Conservation (phyloP, 1,284 basidiomycete genomes). For the Golubevia pallescens region DNA sequence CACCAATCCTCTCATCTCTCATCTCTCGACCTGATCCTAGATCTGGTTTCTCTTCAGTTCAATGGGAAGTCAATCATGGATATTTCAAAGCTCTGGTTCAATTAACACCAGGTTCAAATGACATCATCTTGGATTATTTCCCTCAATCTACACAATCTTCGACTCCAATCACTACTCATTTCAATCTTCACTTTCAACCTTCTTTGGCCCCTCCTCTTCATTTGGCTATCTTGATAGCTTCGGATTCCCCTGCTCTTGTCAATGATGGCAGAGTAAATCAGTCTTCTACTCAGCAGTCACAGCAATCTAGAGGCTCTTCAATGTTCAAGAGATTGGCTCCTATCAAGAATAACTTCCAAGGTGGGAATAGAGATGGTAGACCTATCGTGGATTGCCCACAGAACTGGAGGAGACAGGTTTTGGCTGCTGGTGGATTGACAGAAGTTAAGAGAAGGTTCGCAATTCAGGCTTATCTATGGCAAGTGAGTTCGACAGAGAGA, state of each 20-base stretch:
- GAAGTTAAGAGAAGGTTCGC: slow-evolving; percentile 30
- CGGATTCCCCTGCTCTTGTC: slow-evolving; percentile 20
- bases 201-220: slow-evolving; percentile 16
- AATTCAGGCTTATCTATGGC: slow-evolving; percentile 38
- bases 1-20: slow-evolving; percentile 8
- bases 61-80: slow-evolving; percentile 26
- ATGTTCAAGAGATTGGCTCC: neutral
- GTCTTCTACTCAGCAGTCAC: neutral
- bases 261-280: slow-evolving; percentile 16
- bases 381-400: slow-evolving; percentile 22
- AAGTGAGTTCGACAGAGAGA: slow-evolving; percentile 4
- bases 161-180: neutral
- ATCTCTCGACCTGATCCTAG: slow-evolving; percentile 6
- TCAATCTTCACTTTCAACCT: slow-evolving; percentile 1
- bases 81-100: slow-evolving; percentile 30
- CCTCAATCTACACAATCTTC: neutral
- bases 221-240: slow-evolving; percentile 23
- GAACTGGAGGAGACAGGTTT: slow-evolving; percentile 13
- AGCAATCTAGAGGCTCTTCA: slow-evolving; percentile 7
- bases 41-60: slow-evolving; percentile 15
- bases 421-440: slow-evolving; percentile 15
- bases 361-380: no score
- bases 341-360: no score
- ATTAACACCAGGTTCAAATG: slow-evolving; percentile 17
- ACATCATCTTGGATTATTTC: slow-evolving; percentile 13